Base-by-base conservation (phyloP, 257 asterid genomes). In the Linderniella brevidens region DNA sequence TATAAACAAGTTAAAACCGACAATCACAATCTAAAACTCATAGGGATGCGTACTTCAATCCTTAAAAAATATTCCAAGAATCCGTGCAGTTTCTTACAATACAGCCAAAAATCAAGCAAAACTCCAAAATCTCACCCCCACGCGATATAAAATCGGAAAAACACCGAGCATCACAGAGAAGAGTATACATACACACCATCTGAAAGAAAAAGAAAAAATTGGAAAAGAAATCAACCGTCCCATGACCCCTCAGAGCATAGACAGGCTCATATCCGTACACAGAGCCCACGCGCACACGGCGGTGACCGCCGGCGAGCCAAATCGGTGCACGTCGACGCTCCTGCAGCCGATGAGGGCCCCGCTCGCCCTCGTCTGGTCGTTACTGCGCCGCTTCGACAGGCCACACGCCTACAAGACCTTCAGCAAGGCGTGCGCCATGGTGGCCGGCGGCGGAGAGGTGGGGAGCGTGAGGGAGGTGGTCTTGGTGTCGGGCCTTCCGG, bases 341-440 rank as follows among this genome's bases (percentile, higher is more conserved):
- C 62, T 57, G 32, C 78, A 71, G 19, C 19, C 19, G 0, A 71
- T 74, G 17, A 43, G 68, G 53, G 78, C 80, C 9, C 78, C 84
- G 20, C 68, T 72, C 25, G 53, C 68, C 8, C 50, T 71, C 0
- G 80, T 71, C 13, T 78, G 78, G 84, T 75, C 78, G 46, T 0
- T 78, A 4, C 60, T 71, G 3, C 54, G 71, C 1, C 25, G 52
- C 2, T 74, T 78, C 64, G 61, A 48, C 36, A 50, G 41, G 35
- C 88, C 83, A 5, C 73, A 66, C 54, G 45, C 73, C 15, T 78
- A 74, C 68, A 74, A 71, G 41, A 64, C 8, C 48, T 74, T 74
- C 52, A 46, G 71, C 9, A 58, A 42, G 38, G 48, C 58, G 7
- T 74, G 83, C 54, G 53, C 54, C n/a, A 29, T 74, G 37, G 35